Evolutionary conservation across 2,329 filamentous ascomycete species (phyloP).

Genomic region (Chaetothyriales sp.): DNA sequence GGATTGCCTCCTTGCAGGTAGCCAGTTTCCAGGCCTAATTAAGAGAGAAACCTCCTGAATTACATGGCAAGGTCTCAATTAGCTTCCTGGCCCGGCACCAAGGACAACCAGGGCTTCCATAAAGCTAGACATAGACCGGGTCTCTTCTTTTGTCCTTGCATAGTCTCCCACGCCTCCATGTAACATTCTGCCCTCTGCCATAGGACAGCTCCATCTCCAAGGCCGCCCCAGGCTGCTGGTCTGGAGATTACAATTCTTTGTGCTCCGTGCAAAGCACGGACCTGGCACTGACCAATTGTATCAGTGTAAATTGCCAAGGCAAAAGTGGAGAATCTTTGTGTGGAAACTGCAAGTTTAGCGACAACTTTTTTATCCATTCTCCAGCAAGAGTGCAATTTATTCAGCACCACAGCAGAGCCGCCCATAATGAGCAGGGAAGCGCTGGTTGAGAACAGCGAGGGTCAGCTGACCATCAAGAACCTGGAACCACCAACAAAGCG

Average conservation of each 20-base stretch:
- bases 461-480: constrained; percentile 16
- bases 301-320: background rate
- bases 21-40: no score
- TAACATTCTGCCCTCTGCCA: no score
- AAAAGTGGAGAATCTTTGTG: background rate
- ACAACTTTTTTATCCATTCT: background rate
- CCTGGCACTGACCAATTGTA: background rate
- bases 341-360: background rate
- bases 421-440: constrained; percentile 11
- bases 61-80: no score
- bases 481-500: constrained; percentile 14
- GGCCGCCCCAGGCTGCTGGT: no score
- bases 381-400: no score
- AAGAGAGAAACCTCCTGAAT: no score
- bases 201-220: background rate
- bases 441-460: constrained; percentile 15
- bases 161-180: no score
- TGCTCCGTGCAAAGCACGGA: background rate
- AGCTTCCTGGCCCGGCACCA: no score
- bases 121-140: no score
- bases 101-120: no score
- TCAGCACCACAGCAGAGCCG: background rate
- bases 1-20: no score
- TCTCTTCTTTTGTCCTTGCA: no score
- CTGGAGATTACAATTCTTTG: background rate